Conservation (phyloP, 225 moss, liverwort and hornwort species). For the Physcomitrellopsis africana region DNA sequence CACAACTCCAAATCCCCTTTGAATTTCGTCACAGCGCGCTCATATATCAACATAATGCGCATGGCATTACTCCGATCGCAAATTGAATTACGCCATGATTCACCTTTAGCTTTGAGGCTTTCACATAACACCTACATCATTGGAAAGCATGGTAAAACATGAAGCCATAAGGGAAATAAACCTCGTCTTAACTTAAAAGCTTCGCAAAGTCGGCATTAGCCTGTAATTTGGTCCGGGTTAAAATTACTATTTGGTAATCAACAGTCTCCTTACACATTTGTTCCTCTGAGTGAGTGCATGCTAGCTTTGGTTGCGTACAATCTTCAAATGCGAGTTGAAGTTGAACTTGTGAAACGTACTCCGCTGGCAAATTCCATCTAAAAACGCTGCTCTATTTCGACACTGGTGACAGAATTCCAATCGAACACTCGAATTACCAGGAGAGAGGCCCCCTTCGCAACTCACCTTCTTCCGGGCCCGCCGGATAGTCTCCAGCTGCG, state of each 20-base stretch:
- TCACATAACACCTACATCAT: constrained; percentile 35
- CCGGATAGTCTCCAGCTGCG: constrained; percentile 78
- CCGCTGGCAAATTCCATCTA: no score
- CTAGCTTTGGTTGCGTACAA: no score
- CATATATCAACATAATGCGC: constrained; percentile 82
- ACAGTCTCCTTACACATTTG: no score
- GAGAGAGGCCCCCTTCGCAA: not conserved
- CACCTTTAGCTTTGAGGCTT: constrained; percentile 38
- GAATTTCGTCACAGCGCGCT: constrained; percentile 82
- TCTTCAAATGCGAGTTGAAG: no score
- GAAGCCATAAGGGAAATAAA: not conserved
- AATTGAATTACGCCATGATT: constrained; percentile 75
- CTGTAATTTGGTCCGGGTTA: no score
- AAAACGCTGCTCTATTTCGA: not conserved
- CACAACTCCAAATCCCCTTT: constrained; percentile 90
- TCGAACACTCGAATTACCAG: not conserved
- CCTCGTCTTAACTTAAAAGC: not conserved
- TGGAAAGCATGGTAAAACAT: not conserved
- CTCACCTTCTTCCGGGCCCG: constrained; percentile 68
- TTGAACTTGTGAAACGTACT: no score
- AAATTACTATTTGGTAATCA: no score
- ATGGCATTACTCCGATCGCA: constrained; percentile 63
- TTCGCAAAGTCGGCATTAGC: no score
- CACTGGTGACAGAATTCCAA: not conserved
- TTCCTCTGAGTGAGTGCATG: no score